Evolutionary conservation across 78 protist genomes (phyloP).

Genomic region (Pigoraptor vietnamica): DNA sequence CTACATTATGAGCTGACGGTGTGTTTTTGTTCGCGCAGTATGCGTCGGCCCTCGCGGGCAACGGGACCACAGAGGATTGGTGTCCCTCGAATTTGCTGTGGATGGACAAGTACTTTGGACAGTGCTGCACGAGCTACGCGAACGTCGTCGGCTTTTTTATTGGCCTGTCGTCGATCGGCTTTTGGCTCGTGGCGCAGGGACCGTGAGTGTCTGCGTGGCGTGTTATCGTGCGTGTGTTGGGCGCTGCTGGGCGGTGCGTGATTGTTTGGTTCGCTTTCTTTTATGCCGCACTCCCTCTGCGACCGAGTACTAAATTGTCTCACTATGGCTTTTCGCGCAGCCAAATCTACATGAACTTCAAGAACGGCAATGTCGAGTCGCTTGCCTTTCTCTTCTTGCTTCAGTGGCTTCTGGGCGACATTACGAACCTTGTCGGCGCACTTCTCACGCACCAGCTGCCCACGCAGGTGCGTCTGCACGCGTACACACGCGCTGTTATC

Average conservation of each 20-base stretch:
- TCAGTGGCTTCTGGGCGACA: conserved; percentile 43
- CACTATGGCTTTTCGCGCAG: no score
- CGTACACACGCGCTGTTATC: background rate
- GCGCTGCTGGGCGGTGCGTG: background rate
- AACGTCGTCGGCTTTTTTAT: background rate
- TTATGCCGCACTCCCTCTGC: background rate
- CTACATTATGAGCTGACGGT: background rate
- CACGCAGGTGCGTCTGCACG: conserved; percentile 13
- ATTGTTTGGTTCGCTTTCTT: background rate
- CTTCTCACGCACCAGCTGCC: conserved; percentile 32
- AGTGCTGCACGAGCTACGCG: background rate
- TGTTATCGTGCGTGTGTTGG: background rate
- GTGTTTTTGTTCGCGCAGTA: background rate
- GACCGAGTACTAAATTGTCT: no score
- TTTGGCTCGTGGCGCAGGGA: conserved; percentile 11
- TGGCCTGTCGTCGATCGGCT: conserved; percentile 13
- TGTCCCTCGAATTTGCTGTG: background rate
- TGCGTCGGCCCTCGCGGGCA: background rate
- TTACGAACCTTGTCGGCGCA: conserved; percentile 21
- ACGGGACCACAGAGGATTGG: background rate
- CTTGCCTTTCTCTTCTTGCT: conserved; percentile 7
- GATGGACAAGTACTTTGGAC: background rate
- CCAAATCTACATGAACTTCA: conserved; percentile 22
- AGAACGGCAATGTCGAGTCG: conserved; percentile 25
- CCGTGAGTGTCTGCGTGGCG: background rate